These are phyloP conservation scores for Punica granatum DNA, from an alignment of 345 rosid species.

Conservation along the genomic window DNA sequence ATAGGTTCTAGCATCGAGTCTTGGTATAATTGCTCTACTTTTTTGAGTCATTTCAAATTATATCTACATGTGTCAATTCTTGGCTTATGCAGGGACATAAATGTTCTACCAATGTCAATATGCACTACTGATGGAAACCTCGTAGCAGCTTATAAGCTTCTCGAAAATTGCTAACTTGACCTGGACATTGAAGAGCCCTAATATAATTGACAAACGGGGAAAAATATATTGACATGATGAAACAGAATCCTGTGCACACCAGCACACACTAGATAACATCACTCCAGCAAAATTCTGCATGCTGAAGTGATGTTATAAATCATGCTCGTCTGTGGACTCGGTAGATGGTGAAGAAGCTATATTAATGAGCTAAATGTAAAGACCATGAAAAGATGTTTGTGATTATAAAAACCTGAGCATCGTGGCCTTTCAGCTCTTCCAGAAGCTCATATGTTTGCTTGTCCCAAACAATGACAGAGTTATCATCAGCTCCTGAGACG, in stretches of 20 bases:
- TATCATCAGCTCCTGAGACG: constrained; percentile 98
- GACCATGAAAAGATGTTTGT: neutral
- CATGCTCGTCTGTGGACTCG: neutral
- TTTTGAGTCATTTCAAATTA: too few relatives aligned
- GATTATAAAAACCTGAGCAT: constrained; percentile 63
- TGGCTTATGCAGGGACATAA: too few relatives aligned
- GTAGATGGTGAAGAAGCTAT: neutral
- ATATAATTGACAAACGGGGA: neutral
- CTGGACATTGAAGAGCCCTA: too few relatives aligned
- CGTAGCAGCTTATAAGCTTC: too few relatives aligned
- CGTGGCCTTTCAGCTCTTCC: constrained; percentile 95
- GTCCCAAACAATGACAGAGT: constrained; percentile 93
- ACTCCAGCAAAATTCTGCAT: neutral
- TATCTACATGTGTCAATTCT: too few relatives aligned
- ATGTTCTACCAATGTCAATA: too few relatives aligned
- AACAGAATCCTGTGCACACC: neutral
- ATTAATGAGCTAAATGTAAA: neutral
- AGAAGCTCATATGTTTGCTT: constrained; percentile 88
- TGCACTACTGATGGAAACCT: too few relatives aligned
- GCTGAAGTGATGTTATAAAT: neutral
- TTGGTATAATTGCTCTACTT: too few relatives aligned
- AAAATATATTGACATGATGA: neutral
- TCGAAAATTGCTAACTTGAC: too few relatives aligned
- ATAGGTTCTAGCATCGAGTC: too few relatives aligned
- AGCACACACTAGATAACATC: neutral